A percentile compares a stretch with the other conserved stretches of the same genome.
Conservation (phyloP, 495 filamentous ascomycete species). For the Hypoxylon trugodes region DNA sequence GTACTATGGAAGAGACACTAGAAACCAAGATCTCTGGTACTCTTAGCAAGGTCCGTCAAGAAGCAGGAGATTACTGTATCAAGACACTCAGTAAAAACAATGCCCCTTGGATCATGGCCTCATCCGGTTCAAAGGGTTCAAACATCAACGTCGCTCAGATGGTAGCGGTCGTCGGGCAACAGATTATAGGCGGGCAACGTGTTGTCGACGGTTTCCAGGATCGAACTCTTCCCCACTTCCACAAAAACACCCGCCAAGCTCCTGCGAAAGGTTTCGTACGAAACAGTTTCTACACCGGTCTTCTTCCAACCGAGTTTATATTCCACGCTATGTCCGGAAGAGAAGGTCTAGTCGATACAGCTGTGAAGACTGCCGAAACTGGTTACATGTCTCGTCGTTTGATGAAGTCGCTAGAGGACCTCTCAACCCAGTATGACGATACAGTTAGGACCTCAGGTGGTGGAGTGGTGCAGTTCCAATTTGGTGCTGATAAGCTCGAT, state of each 20-base stretch:
- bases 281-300: slow-evolving; percentile 97
- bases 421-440: slow-evolving; percentile 89
- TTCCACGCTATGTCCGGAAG: slow-evolving; percentile 98
- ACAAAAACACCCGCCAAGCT: slow-evolving; percentile 88
- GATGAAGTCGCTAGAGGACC: slow-evolving; percentile 97
- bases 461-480: slow-evolving; percentile 94
- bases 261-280: slow-evolving; percentile 95
- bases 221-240: slow-evolving; percentile 92
- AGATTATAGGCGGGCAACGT: slow-evolving; percentile 94
- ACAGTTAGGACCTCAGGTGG: slow-evolving; percentile 90
- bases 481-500: slow-evolving; percentile 93
- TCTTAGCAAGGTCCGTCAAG: slow-evolving; percentile 86
- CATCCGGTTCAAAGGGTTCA: slow-evolving; percentile 93
- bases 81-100: slow-evolving; percentile 89
- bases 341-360: slow-evolving; percentile 99
- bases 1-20: slow-evolving; percentile 88
- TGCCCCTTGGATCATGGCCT: slow-evolving; percentile 95
- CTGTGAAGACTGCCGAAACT: slow-evolving; percentile 98
- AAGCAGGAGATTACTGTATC: slow-evolving; percentile 92
- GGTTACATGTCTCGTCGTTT: slow-evolving; percentile 98
- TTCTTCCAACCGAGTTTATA: slow-evolving; percentile 89
- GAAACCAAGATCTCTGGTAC: slow-evolving; percentile 91
- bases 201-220: slow-evolving; percentile 97
- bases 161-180: slow-evolving; percentile 96
- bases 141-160: slow-evolving; percentile 99